Evolutionary conservation across 164 flowering plant genomes (phyloP), one percentile per base, ranked within the genome.

Genomic region (Pachysandra terminalis): DNA sequence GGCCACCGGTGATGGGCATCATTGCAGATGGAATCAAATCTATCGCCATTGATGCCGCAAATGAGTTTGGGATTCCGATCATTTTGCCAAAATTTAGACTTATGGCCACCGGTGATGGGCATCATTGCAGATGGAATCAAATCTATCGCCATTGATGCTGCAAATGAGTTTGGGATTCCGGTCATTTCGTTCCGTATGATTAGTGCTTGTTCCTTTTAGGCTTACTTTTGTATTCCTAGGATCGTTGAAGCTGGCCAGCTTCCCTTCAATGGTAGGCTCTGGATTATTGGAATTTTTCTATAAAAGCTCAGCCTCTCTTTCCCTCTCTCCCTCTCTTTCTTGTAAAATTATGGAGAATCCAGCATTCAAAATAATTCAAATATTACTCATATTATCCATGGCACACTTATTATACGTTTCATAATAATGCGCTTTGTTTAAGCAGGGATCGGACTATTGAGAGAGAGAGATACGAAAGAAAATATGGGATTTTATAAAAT

Each of bases 221-320:
- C 68, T 10, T 76, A 67, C 56, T 74, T 73, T 32, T 73, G 68
- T 35, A 41, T 81, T 2, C 79, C 79, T 0, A 64, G 62, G 15
- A 67, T 82, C 51, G 59, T 82, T 54, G 61, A 74, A 45, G 68
- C 71, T 13, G 81, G 81, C 19, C 82, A 80, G 60, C 53, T 82
- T 9, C 83, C 86, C 9, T 68, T 82, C 55, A 51, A 26, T 63
- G 85, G 85, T 82, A 61, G 3, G 21, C 68, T 56, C 24, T 37
- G 3, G 37, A 32, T 32, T n/a, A n/a, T n/a, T 32, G 3, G 37
- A 7, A 7, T 32, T 32, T 32, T 7, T 32, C 5, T 32, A 32
- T 3, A 32, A 32, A 32, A 32, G 7, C 7, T 32, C 7, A n/a
- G n/a, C 37, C 3, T 32, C 7, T 32, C 7, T 32, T 7, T 32